Evolutionary conservation across 2,329 filamentous ascomycete genomes (phyloP), one percentile per base, ranked within the genome.

Genomic region (Fusarium chuoi): DNA sequence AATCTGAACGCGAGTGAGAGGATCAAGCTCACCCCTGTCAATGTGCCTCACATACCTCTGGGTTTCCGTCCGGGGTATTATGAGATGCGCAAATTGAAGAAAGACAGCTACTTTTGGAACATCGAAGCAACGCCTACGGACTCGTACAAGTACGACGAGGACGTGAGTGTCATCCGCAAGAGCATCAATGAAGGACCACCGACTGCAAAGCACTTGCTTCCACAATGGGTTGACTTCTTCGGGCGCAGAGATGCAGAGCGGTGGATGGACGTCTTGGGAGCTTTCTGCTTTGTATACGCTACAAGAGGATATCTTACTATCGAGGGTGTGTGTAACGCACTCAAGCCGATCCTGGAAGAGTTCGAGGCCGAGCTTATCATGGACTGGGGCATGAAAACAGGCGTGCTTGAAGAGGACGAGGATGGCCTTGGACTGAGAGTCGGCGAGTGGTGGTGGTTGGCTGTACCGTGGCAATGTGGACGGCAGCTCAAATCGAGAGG

Each of bases 141-240:
- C 74, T 79, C 71, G 0, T 95, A 94, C 79, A 77, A 88, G 20
- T 89, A 85, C 76, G 86, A 90, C 55, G 85, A 88, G 30, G 82
- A 87, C 3, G 84, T 88, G 46, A 79, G 83, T 10, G 79, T 87
- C 6, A 76, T 88, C 6, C 70, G 82, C 7, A 78, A 79, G 22
- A 81, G 84, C 13, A 74, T 74, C 12, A 60, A 70, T 5, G 77
- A 80, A 33, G 84, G 84, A 3, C 82, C 89, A 3, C 88, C 88
- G 0, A 78, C 77, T 1, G 68, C 79, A 20, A 84, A 41, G 7
- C 49, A 85, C 17, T 87, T 89, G 46, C 83, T 94, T 8, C 93
- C 93, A 0, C 87, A 94, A 59, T 95, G 93, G 93, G 88, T 90
- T 59, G 91, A 92, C 79, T 90, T 95, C 68, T 89, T 92, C 68